Base-by-base conservation (phyloP, 495 filamentous ascomycete species). In the Xylona heveae region DNA sequence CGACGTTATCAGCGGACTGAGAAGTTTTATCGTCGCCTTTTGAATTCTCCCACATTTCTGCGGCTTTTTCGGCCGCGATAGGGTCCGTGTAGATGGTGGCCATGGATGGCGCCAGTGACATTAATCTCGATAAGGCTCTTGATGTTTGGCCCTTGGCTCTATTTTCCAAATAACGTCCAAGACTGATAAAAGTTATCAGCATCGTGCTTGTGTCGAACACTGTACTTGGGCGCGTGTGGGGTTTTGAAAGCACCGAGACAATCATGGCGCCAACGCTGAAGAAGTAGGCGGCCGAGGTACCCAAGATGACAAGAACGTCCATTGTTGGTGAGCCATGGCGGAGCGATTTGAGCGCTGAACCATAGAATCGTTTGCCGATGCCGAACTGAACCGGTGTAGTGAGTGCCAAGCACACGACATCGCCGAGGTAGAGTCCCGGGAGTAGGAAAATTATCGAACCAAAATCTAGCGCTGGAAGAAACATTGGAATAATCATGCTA, bases 161-260 rank as follows among this genome's bases (percentile, higher is more conserved):
- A 42, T 95, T 99, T 50, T 99, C 88, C 6, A 99, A 50, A 57
- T 77, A 95, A 21, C 88, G 71, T 16, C 88, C 84, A 3, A 99
- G 58, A 0, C 79, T 79, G 50, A 93, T 80, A 51, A 95, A 95
- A 0, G 81, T 93, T 46, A 99, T 92, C 15, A 99, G 66, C 90
- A 95, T 99, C 15, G 82, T 94, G 48, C 83, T 92, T 0, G 88
- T 99, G 41, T 99, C 88, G 40, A 95, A 99, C 3, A 95, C 75
- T 4, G 79, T 93, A 34, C 66, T 70, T 2, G 88, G 88, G 14
- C 73, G 64, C 5, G 58, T 62, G 43, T 94, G 83, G 3, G 78
- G 72, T 5, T 61, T 52, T 20, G 62, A 55, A 2, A 76, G 28
- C 15, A 95, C 44, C 5, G 81, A 81, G 20, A 94, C 71, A 8